A percentile compares a stretch with the other conserved stretches of the same genome.
Conservation (phyloP, 306 rosid genomes). For the Cicer bijugum region DNA sequence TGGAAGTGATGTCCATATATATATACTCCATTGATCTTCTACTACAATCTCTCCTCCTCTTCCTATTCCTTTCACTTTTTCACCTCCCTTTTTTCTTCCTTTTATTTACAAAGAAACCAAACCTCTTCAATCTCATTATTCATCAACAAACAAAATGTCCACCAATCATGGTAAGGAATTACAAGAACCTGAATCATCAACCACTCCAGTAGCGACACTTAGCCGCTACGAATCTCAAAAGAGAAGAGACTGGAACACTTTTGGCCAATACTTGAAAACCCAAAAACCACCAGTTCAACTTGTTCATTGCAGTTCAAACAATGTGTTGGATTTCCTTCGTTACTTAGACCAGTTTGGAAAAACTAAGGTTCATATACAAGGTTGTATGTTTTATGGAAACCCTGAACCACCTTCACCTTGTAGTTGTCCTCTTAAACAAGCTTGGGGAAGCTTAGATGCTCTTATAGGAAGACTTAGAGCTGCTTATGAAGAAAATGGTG, state of each 20-base stretch:
- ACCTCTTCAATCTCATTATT: conserved; percentile 31
- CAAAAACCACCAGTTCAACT: conserved; percentile 85
- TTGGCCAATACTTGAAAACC: conserved; percentile 87
- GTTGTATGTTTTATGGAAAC: conserved; percentile 91
- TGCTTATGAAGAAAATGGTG: conserved; percentile 97
- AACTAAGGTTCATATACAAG: conserved; percentile 89
- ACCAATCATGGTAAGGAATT: conserved; percentile 53
- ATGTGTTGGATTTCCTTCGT: conserved; percentile 83
- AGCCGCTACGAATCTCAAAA: conserved; percentile 96
- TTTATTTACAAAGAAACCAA: conserved; percentile 30
- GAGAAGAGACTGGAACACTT: conserved; percentile 97
- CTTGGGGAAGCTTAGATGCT: conserved; percentile 98
- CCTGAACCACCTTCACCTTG: conserved; percentile 98
- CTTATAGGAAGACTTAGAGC: conserved; percentile 93
- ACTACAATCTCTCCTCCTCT: conserved; percentile 44
- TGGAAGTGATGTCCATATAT: conserved; percentile 52
- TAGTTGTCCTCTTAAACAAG: conserved; percentile 87
- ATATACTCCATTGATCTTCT: conserved; percentile 52
- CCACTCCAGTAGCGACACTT: conserved; percentile 44
- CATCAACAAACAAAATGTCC: conserved; percentile 50
- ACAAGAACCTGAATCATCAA: conserved; percentile 53
- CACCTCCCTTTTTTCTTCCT: conserved; percentile 39
- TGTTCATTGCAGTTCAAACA: conserved; percentile 79
- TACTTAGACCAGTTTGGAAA: conserved; percentile 95
- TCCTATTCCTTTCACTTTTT: conserved; percentile 73